These are phyloP conservation scores for Gymnopilus dilepis DNA, from an alignment of 768 basidiomycete genomes.

Conservation along the genomic window DNA sequence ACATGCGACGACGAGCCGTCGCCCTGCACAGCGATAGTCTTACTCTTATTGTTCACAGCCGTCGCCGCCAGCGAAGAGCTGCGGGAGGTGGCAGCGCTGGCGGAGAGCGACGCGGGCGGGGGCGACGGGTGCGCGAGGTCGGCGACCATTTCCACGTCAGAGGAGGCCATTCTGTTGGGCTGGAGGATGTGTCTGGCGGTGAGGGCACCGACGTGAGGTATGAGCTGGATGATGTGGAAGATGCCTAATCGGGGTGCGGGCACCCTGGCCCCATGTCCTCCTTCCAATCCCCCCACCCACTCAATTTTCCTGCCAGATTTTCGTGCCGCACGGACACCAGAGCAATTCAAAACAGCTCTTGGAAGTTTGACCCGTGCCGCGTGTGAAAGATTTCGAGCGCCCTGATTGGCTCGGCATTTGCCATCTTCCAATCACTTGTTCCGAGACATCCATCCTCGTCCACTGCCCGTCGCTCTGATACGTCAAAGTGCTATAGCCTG, in stretches of 20 bases:
- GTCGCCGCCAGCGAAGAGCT: conserved; percentile 25
- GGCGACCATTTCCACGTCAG: conserved; percentile 34
- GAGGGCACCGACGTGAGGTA: conserved; percentile 1
- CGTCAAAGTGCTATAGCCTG: no score
- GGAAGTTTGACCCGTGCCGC: conserved; percentile 23
- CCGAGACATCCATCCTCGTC: background rate
- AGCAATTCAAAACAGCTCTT: conserved; percentile 25
- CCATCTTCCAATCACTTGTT: conserved; percentile 39
- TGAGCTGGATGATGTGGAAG: conserved; percentile 28
- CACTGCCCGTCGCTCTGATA: no score
- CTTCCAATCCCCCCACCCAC: conserved; percentile 16
- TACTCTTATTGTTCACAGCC: conserved; percentile 21
- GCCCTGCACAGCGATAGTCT: conserved; percentile 15
- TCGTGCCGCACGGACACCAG: conserved; percentile 27
- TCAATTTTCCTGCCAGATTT: conserved; percentile 29
- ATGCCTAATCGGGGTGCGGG: conserved; percentile 29
- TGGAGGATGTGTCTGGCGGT: background rate
- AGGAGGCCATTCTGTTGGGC: conserved; percentile 26
- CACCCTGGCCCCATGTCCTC: conserved; percentile 18
- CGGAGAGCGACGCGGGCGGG: conserved; percentile 19
- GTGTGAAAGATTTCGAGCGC: conserved; percentile 25
- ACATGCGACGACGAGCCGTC: conserved; percentile 23
- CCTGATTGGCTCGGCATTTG: conserved; percentile 44
- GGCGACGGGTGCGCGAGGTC: conserved; percentile 7
- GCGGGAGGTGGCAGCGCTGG: conserved; percentile 21